phyloP scores from a whole-genome alignment of 2,329 filamentous ascomycete genomes.

The Rhexocercosporidium sp. region DNA sequence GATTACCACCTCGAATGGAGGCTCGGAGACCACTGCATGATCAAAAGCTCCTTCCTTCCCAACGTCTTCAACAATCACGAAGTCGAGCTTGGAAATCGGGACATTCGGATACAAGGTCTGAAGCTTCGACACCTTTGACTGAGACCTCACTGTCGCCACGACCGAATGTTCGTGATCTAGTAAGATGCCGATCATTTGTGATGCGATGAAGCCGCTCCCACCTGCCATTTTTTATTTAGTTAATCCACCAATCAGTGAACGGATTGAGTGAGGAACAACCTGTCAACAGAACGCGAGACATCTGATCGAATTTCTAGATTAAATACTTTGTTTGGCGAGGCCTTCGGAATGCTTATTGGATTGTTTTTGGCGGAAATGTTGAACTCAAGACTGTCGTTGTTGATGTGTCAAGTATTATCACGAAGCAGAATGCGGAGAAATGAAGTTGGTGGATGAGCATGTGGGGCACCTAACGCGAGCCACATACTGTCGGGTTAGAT shows the following conservation, averaged over 20 bases:
- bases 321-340: no score
- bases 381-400: background rate
- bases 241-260: background rate
- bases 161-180: constrained; percentile 43
- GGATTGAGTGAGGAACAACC: background rate
- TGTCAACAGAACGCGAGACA: constrained; percentile 14
- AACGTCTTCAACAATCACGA: constrained; percentile 71
- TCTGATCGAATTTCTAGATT: background rate
- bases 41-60: constrained; percentile 71
- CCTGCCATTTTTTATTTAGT: constrained; percentile 32
- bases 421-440: background rate
- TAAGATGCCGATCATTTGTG: constrained; percentile 52
- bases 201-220: constrained; percentile 57
- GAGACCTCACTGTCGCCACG: constrained; percentile 50
- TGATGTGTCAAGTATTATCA: background rate
- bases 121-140: constrained; percentile 50
- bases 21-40: constrained; percentile 53
- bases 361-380: background rate
- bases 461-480: background rate
- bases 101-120: constrained; percentile 43
- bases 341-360: no score
- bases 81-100: constrained; percentile 40
- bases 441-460: background rate
- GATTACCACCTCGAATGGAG: constrained; percentile 66
- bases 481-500: background rate